Percentiles rank a stretch among this genome's conserved stretches.
These are phyloP conservation scores for Trametes versicolor DNA, from an alignment of 1,284 basidiomycete species.

Conservation along the genomic window DNA sequence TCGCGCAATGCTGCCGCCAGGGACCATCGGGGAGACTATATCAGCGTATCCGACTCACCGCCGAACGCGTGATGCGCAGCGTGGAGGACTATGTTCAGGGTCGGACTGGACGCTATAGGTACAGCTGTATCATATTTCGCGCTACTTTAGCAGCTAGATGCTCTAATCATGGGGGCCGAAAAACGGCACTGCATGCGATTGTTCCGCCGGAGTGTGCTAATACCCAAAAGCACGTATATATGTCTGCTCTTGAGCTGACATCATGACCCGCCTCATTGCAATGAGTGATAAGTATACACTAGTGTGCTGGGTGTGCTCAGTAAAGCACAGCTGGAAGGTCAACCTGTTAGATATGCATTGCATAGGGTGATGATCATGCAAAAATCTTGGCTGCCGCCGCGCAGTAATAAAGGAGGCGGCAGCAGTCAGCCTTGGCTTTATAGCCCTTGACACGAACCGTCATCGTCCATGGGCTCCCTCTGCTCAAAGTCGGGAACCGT, in stretches of 20 bases:
- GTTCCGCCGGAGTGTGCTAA: neutral
- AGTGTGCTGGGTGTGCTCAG: too few species aligned
- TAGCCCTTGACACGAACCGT: slow-evolving; percentile 25
- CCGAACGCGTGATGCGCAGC: slow-evolving; percentile 24
- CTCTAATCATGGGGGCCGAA: slow-evolving; percentile 12
- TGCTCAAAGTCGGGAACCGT: slow-evolving; percentile 68
- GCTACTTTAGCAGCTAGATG: slow-evolving; percentile 8
- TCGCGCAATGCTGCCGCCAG: slow-evolving; percentile 14
- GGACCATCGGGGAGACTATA: slow-evolving; percentile 53
- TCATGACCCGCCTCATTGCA: neutral
- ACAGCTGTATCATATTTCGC: slow-evolving; percentile 30
- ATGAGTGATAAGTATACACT: too few species aligned
- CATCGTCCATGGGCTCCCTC: slow-evolving; percentile 65
- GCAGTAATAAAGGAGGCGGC: neutral
- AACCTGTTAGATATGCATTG: neutral
- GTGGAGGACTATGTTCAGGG: slow-evolving; percentile 1
- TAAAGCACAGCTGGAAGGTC: too few species aligned
- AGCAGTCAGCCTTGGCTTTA: slow-evolving; percentile 11
- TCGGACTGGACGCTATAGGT: slow-evolving; percentile 24
- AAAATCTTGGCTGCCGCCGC: neutral
- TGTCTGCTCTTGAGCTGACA: neutral
- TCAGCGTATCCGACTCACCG: slow-evolving; percentile 45
- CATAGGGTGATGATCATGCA: neutral
- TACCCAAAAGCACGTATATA: neutral
- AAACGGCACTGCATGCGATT: neutral